phyloP scores from a whole-genome alignment of 495 filamentous ascomycete species.

The Penicillium waksmanii region DNA sequence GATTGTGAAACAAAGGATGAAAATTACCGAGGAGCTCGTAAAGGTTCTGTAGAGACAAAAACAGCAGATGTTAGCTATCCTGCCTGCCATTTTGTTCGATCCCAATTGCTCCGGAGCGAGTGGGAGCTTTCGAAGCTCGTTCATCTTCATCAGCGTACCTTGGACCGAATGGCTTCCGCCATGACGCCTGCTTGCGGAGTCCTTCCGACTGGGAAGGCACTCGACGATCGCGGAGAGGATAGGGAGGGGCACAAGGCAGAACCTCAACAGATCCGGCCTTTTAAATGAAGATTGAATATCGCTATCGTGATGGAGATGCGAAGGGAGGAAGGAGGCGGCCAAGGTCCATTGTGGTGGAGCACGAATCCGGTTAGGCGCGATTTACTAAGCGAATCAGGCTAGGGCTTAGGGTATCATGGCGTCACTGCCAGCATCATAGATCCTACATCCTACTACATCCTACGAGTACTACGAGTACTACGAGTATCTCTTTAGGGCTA shows the following conservation, averaged over 20 bases:
- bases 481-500: neutral
- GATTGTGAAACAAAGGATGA: constrained; percentile 31
- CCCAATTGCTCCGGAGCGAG: constrained; percentile 14
- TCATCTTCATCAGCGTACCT: constrained; percentile 39
- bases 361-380: constrained; percentile 33
- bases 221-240: constrained; percentile 47
- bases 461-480: neutral
- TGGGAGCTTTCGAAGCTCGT: constrained; percentile 13
- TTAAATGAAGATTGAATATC: constrained; percentile 19
- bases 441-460: too few relatives aligned
- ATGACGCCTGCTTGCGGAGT: constrained; percentile 55
- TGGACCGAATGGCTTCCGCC: constrained; percentile 53
- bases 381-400: constrained; percentile 37
- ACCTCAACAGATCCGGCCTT: constrained; percentile 43
- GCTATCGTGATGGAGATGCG: constrained; percentile 30
- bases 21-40: constrained; percentile 85
- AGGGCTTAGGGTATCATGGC: constrained; percentile 35
- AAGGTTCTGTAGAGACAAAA: constrained; percentile 59
- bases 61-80: constrained; percentile 31
- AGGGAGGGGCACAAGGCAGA: constrained; percentile 42
- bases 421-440: constrained; percentile 30
- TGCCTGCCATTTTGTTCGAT: constrained; percentile 7
- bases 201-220: constrained; percentile 53
- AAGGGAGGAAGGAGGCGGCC: constrained; percentile 24
- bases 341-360: constrained; percentile 21